Percentiles rank a stretch among this genome's conserved stretches.
These are phyloP conservation scores for Tephrocybe sp. DNA, from an alignment of 768 basidiomycete species.

Conservation along the genomic window DNA sequence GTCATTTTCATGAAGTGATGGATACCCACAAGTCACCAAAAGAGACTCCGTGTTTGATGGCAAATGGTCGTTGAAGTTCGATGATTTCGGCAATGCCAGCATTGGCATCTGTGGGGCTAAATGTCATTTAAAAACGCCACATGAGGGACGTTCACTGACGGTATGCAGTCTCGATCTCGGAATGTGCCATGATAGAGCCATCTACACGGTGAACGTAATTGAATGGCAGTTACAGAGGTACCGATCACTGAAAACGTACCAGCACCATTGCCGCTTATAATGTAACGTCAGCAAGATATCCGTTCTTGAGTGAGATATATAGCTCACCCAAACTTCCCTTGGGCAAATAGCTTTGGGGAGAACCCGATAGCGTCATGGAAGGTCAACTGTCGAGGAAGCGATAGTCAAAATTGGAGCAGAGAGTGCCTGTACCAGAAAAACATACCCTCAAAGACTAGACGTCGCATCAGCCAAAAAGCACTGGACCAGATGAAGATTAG, in stretches of 20 bases:
- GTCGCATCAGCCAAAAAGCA: too few relatives aligned
- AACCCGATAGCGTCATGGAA: constrained; percentile 34
- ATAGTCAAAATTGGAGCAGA: too few relatives aligned
- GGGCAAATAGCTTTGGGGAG: constrained; percentile 19
- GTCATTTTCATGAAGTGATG: too few relatives aligned
- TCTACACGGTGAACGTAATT: constrained; percentile 6
- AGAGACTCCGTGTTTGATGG: constrained; percentile 27
- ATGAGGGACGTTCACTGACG: constrained; percentile 9
- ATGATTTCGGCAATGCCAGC: constrained; percentile 31
- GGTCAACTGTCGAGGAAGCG: constrained; percentile 20
- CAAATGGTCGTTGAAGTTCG: constrained; percentile 26
- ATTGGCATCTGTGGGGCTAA: constrained; percentile 19
- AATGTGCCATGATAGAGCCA: constrained; percentile 24
- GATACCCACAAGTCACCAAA: constrained; percentile 40
- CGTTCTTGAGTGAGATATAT: not conserved
- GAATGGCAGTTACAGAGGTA: not conserved
- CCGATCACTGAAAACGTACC: constrained; percentile 15
- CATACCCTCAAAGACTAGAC: too few relatives aligned
- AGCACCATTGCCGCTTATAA: constrained; percentile 11
- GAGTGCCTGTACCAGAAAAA: too few relatives aligned
- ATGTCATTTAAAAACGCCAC: not conserved
- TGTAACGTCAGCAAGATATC: too few relatives aligned
- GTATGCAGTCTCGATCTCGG: constrained; percentile 22
- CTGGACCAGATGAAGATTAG: too few relatives aligned
- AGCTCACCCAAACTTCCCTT: constrained; percentile 23